Evolutionary conservation across 208 protist genomes (phyloP).

Genomic region (Wallacemonas sp.): DNA sequence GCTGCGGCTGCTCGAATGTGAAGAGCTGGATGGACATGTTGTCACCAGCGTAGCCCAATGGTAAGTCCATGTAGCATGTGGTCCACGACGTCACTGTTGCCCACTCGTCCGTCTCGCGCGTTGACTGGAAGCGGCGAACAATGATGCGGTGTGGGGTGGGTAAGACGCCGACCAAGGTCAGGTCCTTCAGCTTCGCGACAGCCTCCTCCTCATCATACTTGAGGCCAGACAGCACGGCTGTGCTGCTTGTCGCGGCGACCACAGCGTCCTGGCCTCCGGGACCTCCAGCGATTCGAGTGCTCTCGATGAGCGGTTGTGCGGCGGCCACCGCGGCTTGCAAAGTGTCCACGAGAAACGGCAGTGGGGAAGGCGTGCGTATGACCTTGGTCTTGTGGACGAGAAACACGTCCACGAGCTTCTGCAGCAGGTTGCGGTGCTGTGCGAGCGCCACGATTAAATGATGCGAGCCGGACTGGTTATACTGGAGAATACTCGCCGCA

Average conservation of each 20-base stretch:
- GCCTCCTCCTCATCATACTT: slow-evolving; percentile 23
- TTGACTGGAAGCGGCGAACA: slow-evolving; percentile 61
- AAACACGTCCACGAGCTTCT: slow-evolving; percentile 42
- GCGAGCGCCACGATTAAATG: slow-evolving; percentile 60
- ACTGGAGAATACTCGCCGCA: slow-evolving; percentile 74
- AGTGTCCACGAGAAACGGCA: slow-evolving; percentile 68
- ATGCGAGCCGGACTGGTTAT: slow-evolving; percentile 53
- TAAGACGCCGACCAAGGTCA: slow-evolving; percentile 83
- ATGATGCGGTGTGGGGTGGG: slow-evolving; percentile 82
- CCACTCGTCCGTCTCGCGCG: slow-evolving; percentile 75
- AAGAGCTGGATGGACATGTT: slow-evolving; percentile 67
- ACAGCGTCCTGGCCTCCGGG: background rate
- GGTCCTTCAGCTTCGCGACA: slow-evolving; percentile 41
- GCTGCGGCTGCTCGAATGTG: slow-evolving; percentile 28
- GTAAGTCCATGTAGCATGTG: slow-evolving; percentile 59
- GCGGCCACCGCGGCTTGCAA: slow-evolving; percentile 55
- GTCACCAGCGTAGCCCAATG: slow-evolving; percentile 56
- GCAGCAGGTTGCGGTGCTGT: slow-evolving; percentile 52
- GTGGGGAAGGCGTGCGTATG: slow-evolving; percentile 20
- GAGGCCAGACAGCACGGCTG: slow-evolving; percentile 6
- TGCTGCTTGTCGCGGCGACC: slow-evolving; percentile 2
- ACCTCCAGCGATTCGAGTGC: background rate
- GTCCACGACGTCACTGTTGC: slow-evolving; percentile 76
- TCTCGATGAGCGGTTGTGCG: slow-evolving; percentile 32
- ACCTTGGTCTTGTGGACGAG: slow-evolving; percentile 19